Percentiles rank a stretch among this genome's conserved stretches.
These are phyloP conservation scores for Seiridium unicorne DNA, from an alignment of 2,329 filamentous ascomycete species.

Conservation along the genomic window DNA sequence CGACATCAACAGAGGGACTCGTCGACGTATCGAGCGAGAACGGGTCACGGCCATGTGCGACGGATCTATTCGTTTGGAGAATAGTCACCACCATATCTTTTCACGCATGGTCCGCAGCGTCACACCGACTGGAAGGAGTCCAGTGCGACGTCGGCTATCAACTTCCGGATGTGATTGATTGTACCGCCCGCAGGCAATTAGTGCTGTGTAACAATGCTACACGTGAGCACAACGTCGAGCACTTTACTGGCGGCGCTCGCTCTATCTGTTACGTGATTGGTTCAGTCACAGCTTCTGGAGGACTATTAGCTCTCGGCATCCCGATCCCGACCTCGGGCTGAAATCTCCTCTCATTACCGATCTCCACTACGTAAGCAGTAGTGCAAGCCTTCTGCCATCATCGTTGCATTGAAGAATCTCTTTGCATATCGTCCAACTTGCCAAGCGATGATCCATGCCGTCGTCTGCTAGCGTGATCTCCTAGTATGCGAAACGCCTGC, in stretches of 20 bases:
- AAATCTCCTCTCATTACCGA: neutral
- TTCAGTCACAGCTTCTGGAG: neutral
- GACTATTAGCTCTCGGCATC: neutral
- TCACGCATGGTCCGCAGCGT: neutral
- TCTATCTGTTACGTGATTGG: neutral
- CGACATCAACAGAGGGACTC: neutral
- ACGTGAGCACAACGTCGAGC: neutral
- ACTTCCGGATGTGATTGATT: neutral
- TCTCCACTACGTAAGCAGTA: no score
- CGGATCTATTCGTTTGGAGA: neutral
- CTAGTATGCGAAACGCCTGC: no score
- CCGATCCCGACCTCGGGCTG: neutral
- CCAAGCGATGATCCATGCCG: no score
- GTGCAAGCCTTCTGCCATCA: no score
- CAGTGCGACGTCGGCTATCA: no score
- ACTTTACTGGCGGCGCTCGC: neutral
- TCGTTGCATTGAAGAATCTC: no score
- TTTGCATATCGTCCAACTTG: no score
- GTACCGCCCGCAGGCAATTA: no score
- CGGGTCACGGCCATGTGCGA: neutral
- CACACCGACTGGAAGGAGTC: neutral
- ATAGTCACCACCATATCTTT: neutral
- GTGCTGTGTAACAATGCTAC: no score
- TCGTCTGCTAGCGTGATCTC: no score
- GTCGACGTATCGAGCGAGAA: neutral